These are phyloP conservation scores for Hypoxylon fragiforme DNA, from an alignment of 495 filamentous ascomycete genomes.

Conservation along the genomic window DNA sequence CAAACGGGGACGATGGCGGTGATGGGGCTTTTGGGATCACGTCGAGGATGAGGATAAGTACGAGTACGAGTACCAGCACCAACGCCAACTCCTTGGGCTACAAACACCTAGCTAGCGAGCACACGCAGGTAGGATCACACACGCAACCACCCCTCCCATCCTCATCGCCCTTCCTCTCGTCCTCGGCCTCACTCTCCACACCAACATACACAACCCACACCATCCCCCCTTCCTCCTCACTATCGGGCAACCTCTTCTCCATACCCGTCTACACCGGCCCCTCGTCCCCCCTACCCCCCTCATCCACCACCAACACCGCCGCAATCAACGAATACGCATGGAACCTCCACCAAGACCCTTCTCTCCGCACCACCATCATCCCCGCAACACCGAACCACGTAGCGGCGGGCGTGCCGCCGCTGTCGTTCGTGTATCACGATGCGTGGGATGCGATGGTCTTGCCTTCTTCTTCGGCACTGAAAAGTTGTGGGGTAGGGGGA, in stretches of 20 bases:
- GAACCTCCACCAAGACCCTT: slow-evolving; percentile 35
- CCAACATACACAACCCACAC: slow-evolving; percentile 19
- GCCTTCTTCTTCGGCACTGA: too few relatives aligned
- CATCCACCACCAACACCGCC: too few relatives aligned
- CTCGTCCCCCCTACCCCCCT: too few relatives aligned
- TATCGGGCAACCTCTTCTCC: slow-evolving; percentile 31
- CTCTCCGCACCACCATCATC: slow-evolving; percentile 30
- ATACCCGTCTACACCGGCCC: slow-evolving; percentile 46
- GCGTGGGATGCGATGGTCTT: slow-evolving; percentile 48
- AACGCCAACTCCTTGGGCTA: slow-evolving; percentile 4
- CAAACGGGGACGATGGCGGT: slow-evolving; percentile 10
- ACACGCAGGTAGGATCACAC: too few relatives aligned
- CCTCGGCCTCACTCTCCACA: too few relatives aligned
- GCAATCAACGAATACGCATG: slow-evolving; percentile 47
- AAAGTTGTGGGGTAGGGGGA: too few relatives aligned
- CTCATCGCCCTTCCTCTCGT: too few relatives aligned
- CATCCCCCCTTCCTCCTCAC: slow-evolving; percentile 24
- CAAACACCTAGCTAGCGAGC: slow-evolving; percentile 26
- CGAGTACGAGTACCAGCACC: neutral
- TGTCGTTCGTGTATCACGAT: slow-evolving; percentile 40
- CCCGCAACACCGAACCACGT: slow-evolving; percentile 48
- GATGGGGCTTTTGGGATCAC: slow-evolving; percentile 23
- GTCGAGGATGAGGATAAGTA: neutral
- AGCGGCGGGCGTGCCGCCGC: slow-evolving; percentile 44
- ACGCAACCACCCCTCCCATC: too few relatives aligned